Evolutionary conservation across 345 rosid genomes (phyloP).

Genomic region (Brassica incana): DNA sequence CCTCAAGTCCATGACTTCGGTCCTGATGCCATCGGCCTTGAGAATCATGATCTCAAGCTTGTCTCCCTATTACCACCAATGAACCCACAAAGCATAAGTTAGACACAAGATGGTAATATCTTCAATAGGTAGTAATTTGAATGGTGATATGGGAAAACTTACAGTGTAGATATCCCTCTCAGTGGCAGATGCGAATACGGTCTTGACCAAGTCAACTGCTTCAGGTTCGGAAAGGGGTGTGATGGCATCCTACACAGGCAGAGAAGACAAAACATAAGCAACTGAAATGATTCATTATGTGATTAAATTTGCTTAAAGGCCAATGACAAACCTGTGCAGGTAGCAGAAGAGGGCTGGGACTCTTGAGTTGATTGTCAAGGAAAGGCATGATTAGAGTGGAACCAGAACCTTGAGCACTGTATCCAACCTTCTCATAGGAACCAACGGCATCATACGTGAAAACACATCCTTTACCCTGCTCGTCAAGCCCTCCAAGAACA

Average conservation of each 20-base stretch:
- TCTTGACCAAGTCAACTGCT: slow-evolving; percentile 90
- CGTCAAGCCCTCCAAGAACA: slow-evolving; percentile 93
- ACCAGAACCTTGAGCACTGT: no score
- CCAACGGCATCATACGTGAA: no score
- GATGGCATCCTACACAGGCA: slow-evolving; percentile 73
- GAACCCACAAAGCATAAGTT: neutral
- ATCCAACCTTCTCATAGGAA: no score
- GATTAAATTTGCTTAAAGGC: neutral
- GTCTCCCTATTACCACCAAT: slow-evolving; percentile 62
- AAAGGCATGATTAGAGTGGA: no score
- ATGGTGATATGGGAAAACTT: slow-evolving; percentile 34
- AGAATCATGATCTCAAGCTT: slow-evolving; percentile 75
- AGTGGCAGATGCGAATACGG: slow-evolving; percentile 89
- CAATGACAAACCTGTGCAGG: neutral
- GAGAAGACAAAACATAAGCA: neutral
- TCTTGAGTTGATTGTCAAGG: no score
- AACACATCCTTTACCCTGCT: slow-evolving; percentile 53
- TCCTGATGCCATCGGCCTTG: slow-evolving; percentile 66
- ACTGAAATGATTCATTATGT: slow-evolving; percentile 1
- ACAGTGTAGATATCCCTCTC: slow-evolving; percentile 98
- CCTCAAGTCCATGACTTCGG: slow-evolving; percentile 78
- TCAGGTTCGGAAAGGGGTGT: slow-evolving; percentile 89
- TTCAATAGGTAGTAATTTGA: neutral
- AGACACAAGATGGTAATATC: neutral
- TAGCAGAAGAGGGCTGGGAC: no score